phyloP scores from a whole-genome alignment of 2,329 filamentous ascomycete genomes.

The Xylaria sp. region DNA sequence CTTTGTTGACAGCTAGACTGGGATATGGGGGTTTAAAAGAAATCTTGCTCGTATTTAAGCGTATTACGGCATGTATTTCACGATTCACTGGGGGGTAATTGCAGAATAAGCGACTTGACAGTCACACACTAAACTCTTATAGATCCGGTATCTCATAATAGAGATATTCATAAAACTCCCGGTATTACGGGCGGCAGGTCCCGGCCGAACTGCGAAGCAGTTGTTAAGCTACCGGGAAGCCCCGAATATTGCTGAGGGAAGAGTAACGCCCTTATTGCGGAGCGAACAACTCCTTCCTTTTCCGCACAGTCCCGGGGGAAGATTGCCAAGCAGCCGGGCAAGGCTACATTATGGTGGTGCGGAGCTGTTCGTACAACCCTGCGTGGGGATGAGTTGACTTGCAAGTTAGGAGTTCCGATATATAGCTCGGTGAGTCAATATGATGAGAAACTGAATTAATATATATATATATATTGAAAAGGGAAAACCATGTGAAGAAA shows the following conservation, averaged over 20 bases:
- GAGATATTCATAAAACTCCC: background rate
- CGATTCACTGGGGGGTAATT: too few relatives aligned
- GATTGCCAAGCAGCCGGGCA: background rate
- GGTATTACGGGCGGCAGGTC: background rate
- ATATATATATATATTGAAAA: too few relatives aligned
- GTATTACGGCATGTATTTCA: background rate
- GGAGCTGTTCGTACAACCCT: background rate
- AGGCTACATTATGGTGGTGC: too few relatives aligned
- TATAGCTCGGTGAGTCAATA: too few relatives aligned
- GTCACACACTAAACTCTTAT: background rate
- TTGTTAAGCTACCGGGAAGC: background rate
- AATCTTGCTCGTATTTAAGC: too few relatives aligned
- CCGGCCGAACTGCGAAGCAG: constrained; percentile 9
- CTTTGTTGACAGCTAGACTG: too few relatives aligned
- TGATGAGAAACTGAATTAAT: too few relatives aligned
- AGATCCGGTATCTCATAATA: background rate
- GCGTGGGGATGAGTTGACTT: background rate
- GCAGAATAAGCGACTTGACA: background rate
- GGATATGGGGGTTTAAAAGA: too few relatives aligned
- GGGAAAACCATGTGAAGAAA: too few relatives aligned
- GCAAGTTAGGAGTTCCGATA: too few relatives aligned
- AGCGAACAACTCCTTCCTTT: constrained; percentile 3
- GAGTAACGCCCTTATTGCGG: background rate
- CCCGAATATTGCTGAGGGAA: constrained; percentile 2
- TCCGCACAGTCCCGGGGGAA: background rate